Evolutionary conservation across 1,139 yeast genomes (phyloP), one percentile per base, ranked within the genome.

Genomic region (Meyerozyma elateridarum): DNA sequence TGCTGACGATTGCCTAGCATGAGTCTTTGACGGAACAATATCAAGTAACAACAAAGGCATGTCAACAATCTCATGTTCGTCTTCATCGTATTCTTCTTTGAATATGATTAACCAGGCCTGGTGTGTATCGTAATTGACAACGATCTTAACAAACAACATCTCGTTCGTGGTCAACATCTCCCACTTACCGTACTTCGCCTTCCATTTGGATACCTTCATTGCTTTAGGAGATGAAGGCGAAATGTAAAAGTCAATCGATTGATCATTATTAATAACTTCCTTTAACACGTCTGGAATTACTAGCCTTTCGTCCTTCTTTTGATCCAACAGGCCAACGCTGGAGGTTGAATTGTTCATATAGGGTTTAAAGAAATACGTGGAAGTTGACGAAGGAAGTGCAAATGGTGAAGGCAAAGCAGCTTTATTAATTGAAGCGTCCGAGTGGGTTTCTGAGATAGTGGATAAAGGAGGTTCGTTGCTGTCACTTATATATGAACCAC

Each of bases 331-430:
- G 11, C 11, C 33, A 30, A 29, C 28, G 22, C 33, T 36, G 20
- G 29, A 20, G 14, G 34, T 36, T 6, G 53, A 44, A 12, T 28
- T 40, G 33, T 45, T 44, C 20, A 41, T 28, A 30, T 52, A 48
- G n/a, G 54, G 62, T 33, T 62, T 63, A 51, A 66, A 66, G 41
- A 64, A 66, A 32, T 62, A 53, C 14, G 57, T 59, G 0, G 73
- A 65, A 0, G 72, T 63, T 2, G 73, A 65, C 2, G 70, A 61
- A 4, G 73, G 73, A 39, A 67, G 56, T 7, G 72, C 73, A 52
- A 67, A 67, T 6, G 73, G 67, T 15, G 64, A 51, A 2, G 61
- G 72, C 28, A 51, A 38, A 7, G 51, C 41, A 22, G 63, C 38
- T 9, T 40, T 33, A 13, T 36, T 28, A 9, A 39, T 32, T 2